Evolutionary conservation across 805 yeast genomes (phyloP).

Genomic region (Starmerella tilneyi): DNA sequence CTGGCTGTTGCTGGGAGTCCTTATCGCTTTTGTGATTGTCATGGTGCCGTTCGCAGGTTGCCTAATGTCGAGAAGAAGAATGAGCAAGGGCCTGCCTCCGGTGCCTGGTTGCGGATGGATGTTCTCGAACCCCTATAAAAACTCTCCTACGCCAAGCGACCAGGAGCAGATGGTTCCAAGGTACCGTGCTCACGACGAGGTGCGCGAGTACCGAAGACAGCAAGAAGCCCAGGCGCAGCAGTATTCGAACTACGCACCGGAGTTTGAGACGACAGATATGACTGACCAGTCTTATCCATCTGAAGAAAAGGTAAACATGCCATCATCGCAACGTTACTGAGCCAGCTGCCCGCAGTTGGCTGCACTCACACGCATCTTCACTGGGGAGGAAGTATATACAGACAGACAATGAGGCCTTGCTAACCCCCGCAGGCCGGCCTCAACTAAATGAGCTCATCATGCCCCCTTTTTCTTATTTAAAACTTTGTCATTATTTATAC

Average conservation of each 20-base stretch:
- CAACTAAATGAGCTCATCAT: too few relatives aligned
- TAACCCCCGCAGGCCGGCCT: too few relatives aligned
- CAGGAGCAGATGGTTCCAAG: slow-evolving; percentile 14
- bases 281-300: slow-evolving; percentile 7
- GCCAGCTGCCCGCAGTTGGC: too few relatives aligned
- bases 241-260: slow-evolving; percentile 1
- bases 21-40: slow-evolving; percentile 24
- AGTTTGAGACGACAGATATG: slow-evolving; percentile 7
- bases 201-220: slow-evolving; percentile 18
- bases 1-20: slow-evolving; percentile 30
- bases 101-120: slow-evolving; percentile 24
- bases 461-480: not conserved
- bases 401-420: too few relatives aligned
- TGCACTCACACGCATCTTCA: too few relatives aligned
- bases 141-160: slow-evolving; percentile 5
- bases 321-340: not conserved
- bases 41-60: slow-evolving; percentile 25
- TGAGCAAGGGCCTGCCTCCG: slow-evolving; percentile 19
- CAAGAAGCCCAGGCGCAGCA: slow-evolving; percentile 2
- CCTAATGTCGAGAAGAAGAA: slow-evolving; percentile 20
- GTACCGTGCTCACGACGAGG: slow-evolving; percentile 18
- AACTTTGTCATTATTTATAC: not conserved
- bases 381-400: too few relatives aligned
- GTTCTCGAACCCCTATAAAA: slow-evolving; percentile 22
- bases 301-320: slow-evolving; percentile 3